Conservation (phyloP, 2,329 filamentous ascomycete genomes). For the Trichoderma sp. region DNA sequence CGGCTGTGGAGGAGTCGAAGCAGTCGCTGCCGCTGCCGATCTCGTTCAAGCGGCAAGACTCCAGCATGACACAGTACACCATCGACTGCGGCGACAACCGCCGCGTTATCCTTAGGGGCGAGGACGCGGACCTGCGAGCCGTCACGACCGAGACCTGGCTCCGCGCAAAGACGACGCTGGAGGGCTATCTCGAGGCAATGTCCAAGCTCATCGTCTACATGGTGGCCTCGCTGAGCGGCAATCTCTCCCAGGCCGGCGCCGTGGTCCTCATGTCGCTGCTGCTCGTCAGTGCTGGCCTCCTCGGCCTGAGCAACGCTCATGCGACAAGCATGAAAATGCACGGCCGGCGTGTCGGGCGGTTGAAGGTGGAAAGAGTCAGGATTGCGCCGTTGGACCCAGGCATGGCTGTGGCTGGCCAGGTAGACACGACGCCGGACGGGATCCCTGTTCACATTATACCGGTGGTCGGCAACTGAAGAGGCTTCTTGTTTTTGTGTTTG, state of each 20-base stretch:
- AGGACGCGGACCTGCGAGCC: slow-evolving; percentile 55
- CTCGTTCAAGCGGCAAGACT: background rate
- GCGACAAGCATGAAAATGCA: slow-evolving; percentile 49
- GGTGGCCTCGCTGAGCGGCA: slow-evolving; percentile 53
- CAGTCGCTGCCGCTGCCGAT: background rate
- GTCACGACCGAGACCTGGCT: slow-evolving; percentile 58
- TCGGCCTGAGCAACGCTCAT: slow-evolving; percentile 53
- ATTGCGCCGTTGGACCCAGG: slow-evolving; percentile 14
- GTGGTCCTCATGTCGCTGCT: slow-evolving; percentile 51
- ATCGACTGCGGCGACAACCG: slow-evolving; percentile 52
- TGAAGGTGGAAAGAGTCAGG: slow-evolving; percentile 12
- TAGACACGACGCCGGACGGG: background rate
- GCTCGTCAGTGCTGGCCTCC: slow-evolving; percentile 49
- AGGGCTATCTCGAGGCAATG: slow-evolving; percentile 50
- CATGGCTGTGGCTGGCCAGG: slow-evolving; percentile 7
- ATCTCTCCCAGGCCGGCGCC: slow-evolving; percentile 51
- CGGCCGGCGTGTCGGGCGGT: slow-evolving; percentile 36
- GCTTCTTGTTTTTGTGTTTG: background rate
- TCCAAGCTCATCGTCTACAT: slow-evolving; percentile 58
- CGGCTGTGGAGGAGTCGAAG: background rate
- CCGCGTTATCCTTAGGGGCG: slow-evolving; percentile 51
- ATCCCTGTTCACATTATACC: slow-evolving; percentile 6
- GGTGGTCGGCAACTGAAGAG: background rate
- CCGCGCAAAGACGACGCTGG: slow-evolving; percentile 45
- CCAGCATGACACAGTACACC: slow-evolving; percentile 42